Evolutionary conservation across 2,329 filamentous ascomycete species (phyloP), one percentile per base, ranked within the genome.

Genomic region (Talaromyces sp.): DNA sequence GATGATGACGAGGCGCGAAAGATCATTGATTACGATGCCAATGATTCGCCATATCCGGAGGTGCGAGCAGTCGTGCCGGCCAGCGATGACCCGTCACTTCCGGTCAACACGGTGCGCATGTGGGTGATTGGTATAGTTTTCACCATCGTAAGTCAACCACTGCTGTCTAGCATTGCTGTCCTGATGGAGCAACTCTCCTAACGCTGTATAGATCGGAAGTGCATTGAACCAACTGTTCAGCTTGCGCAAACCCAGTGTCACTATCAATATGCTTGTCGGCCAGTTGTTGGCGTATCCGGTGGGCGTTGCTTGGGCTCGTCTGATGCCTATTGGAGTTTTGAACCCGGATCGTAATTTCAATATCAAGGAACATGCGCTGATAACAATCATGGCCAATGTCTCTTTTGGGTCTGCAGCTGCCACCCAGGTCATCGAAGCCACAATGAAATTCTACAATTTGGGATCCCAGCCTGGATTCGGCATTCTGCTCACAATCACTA

Each of bases 401-500:
- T 80, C 77, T 14, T 79, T 80, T 57, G 73, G 77, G 68, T 85
- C 64, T 5, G 73, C 73, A 1, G 68, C 71, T 27, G 73, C 73
- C 3, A 75, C 72, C 10, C 73, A 75, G 58, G 62, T 75, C 51
- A 75, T 75, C 32, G 71, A 75, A 63, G 73, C 73, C 5, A 67
- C 71, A 55, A 69, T 75, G 56, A 75, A 75, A 55, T 87, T 82
- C 66, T 87, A 87, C 64, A 76, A 80, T 29, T 82, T 87, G 67
- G 75, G 80, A 31, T 81, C 84, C 56, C 80, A 82, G 56, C 85
- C 82, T 75, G 80, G 80, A 2, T 87, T 85, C 72, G 82, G 87
- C 70, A 73, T 87, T 5, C 74, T 88, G 5, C 78, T 86, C 62
- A 82, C 80, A 58, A 80, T 87, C 61, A 85, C 84, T 3, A 86